Conservation (phyloP, 768 basidiomycete genomes). For the Cubamyces lactineus region DNA sequence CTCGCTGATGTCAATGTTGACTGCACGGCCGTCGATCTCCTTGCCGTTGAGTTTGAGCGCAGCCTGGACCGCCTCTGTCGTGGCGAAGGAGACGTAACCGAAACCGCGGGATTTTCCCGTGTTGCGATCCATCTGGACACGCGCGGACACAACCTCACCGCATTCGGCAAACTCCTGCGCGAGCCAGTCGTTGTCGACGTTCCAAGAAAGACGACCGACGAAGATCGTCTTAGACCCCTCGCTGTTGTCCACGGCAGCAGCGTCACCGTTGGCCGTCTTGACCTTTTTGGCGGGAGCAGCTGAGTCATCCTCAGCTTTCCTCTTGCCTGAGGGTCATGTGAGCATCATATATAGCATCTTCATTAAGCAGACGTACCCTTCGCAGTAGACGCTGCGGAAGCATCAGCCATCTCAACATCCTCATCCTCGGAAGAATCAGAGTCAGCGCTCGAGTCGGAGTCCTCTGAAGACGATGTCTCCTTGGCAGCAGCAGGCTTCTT, state of each 20-base stretch:
- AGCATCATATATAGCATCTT: not conserved
- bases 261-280: constrained; percentile 69
- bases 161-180: constrained; percentile 86
- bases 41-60: constrained; percentile 80
- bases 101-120: constrained; percentile 85
- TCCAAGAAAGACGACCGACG: constrained; percentile 94
- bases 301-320: constrained; percentile 73
- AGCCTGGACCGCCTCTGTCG: constrained; percentile 72
- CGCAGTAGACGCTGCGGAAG: constrained; percentile 36
- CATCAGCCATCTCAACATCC: constrained; percentile 65
- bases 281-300: constrained; percentile 76
- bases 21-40: constrained; percentile 89
- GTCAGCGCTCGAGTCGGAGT: constrained; percentile 21
- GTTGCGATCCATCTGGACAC: constrained; percentile 84
- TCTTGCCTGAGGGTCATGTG: constrained; percentile 56
- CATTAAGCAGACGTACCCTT: constrained; percentile 40
- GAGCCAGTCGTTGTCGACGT: constrained; percentile 95
- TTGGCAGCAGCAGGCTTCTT: constrained; percentile 18
- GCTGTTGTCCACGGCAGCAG: constrained; percentile 37
- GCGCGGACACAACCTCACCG: constrained; percentile 88
- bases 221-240: constrained; percentile 76
- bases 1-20: constrained; percentile 84
- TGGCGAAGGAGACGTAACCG: constrained; percentile 80
- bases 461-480: constrained; percentile 20
- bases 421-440: constrained; percentile 40